Conservation (phyloP, 2,329 filamentous ascomycete genomes). For the Aspergillus sojae region DNA sequence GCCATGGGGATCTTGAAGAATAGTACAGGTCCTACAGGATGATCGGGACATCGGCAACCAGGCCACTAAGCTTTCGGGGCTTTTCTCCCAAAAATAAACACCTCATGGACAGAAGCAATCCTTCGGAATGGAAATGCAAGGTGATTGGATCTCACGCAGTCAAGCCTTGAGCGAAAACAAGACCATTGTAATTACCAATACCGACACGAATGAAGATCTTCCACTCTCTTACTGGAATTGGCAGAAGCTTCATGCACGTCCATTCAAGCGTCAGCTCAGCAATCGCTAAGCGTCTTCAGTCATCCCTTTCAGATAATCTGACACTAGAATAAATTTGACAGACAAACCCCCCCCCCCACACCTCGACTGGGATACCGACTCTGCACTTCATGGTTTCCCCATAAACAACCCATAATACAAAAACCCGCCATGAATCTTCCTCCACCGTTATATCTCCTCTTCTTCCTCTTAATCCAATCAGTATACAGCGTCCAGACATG, state of each 20-base stretch:
- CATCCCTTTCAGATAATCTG: background rate
- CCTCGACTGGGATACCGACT: background rate
- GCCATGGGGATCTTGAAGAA: too few relatives aligned
- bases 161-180: background rate
- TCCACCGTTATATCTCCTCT: background rate
- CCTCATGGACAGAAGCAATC: background rate
- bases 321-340: background rate
- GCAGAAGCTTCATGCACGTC: background rate
- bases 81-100: background rate
- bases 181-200: background rate
- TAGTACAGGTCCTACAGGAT: too few relatives aligned
- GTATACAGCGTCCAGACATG: background rate
- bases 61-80: too few relatives aligned
- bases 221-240: background rate
- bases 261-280: background rate
- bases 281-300: background rate
- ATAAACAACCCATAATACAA: background rate
- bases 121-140: background rate
- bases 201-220: background rate
- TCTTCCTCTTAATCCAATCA: background rate
- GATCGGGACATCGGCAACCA: too few relatives aligned
- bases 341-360: background rate
- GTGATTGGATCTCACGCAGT: background rate
- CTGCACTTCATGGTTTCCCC: background rate
- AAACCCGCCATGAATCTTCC: background rate